Evolutionary conservation across 306 rosid species (phyloP), one percentile per base, ranked within the genome.

Genomic region (Begonia peltatifolia): DNA sequence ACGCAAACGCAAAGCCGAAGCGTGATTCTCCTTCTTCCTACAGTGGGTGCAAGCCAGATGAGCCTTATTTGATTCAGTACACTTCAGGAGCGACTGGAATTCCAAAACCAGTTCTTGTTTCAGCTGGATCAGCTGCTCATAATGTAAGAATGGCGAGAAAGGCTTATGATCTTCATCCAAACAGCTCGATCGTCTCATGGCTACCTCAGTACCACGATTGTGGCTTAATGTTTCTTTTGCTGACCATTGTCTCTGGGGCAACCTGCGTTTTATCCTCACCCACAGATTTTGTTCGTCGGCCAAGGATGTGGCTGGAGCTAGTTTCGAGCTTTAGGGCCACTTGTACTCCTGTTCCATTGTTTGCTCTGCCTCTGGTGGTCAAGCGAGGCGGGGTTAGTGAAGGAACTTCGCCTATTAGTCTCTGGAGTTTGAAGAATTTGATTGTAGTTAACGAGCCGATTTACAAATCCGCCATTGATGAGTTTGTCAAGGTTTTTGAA

Each of bases 191-290:
- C 6, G 84, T 77, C 10, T 88, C 96, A 0, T 88, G 94, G 96
- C 66, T 88, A 10, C 96, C 96, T 13, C 96, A 88, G 43, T 81
- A 79, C 61, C 94, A 84, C 47, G 94, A 84, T 36, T 82, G 86
- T 9, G 96, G 96, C 46, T 93, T 84, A 16, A 71, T 84, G 94
- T 88, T 88, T 73, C 68, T 84, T 53, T 51, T 84, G 13, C 53
- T 84, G 1, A 88, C 86, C 38, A 47, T 88, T 47, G 80, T 84
- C 4, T 77, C 79, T 0, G 96, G 93, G 0, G 82, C 93, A 1
- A 84, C 94, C 0, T 75, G 82, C 36, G 70, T 81, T 16, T 68
- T 88, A 9, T 69, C 86, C 0, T 81, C 94, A 0, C 94, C 96
- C 5, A 2, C 35, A 0, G 54, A 74, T 0, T 88, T 88, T 65